These are phyloP conservation scores for Trypanosoma theileri DNA, from an alignment of 208 protist species.

Conservation along the genomic window DNA sequence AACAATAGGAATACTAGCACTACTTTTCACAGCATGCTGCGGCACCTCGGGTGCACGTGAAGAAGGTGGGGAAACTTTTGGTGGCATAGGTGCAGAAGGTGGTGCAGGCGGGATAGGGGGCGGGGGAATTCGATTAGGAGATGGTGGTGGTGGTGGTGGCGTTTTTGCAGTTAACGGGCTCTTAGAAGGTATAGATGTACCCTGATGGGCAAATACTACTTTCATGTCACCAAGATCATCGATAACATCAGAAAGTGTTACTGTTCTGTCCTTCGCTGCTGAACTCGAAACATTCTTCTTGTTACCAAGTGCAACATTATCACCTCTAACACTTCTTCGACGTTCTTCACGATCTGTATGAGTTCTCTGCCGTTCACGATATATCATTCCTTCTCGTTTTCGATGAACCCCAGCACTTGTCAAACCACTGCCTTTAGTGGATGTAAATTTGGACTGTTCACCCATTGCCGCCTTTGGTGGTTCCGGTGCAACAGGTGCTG, in stretches of 20 bases:
- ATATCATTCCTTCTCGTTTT: too few relatives aligned
- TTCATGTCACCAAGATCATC: slow-evolving; percentile 21
- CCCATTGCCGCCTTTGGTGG: slow-evolving; percentile 12
- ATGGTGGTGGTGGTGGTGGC: slow-evolving; percentile 22
- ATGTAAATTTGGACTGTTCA: slow-evolving; percentile 23
- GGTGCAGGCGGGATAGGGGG: slow-evolving; percentile 13
- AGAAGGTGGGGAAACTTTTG: slow-evolving; percentile 14
- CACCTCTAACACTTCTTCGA: neutral
- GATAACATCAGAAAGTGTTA: slow-evolving; percentile 6
- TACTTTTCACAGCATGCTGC: neutral
- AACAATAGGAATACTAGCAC: neutral
- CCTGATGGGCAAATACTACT: slow-evolving; percentile 27
- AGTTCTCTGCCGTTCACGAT: too few relatives aligned
- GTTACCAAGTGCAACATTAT: neutral
- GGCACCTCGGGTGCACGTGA: neutral
- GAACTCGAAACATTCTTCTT: neutral
- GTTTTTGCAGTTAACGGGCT: neutral
- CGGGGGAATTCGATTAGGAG: slow-evolving; percentile 15
- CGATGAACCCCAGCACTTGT: too few relatives aligned
- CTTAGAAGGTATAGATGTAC: slow-evolving; percentile 9
- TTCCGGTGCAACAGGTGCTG: slow-evolving; percentile 16
- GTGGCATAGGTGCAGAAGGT: slow-evolving; percentile 21
- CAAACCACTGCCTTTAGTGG: slow-evolving; percentile 15
- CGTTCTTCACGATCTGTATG: too few relatives aligned
- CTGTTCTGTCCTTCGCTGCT: neutral